Evolutionary conservation across 2,329 filamentous ascomycete species (phyloP), one percentile per base, ranked within the genome.

Genomic region (Aspergillus quadricinctus): DNA sequence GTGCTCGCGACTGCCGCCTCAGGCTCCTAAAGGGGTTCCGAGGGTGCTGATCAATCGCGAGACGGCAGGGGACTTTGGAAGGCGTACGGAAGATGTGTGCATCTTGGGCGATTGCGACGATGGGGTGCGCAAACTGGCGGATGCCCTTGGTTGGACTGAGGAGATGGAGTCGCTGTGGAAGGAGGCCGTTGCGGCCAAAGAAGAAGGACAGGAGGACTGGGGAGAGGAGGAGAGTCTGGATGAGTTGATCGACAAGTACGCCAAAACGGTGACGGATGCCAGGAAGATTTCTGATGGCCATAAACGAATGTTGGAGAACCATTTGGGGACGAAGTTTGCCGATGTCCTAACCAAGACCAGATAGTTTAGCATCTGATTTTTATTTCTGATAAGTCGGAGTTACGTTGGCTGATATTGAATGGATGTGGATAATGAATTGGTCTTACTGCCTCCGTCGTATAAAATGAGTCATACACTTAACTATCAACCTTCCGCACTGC

Each of bases 1-100:
- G 0, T 95, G 95, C 66, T 89, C 91, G 1, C 81, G 81, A 11
- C 75, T 96, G 45, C 90, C 91, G 0, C 70, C 80, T n/a, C 72
- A 84, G 61, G 83, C 83, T 2, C 62, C 68, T 3, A 77, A 83
- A 1, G 77, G 76, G 0, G 82, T 83, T 6, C 91, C 90, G 0
- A 80, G 92, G 11, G 75, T 96, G 1, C 77, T 96, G 31, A 87
- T 96, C 70, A 96, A 96, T 71, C 81, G 85, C 72, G 89, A 95
- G 71, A 75, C 75, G 37, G 90, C 92, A 0, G 92, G 92, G 0
- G 83, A 83, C 52, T 69, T 96, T n/a, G 92, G 92, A 0, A 77
- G 77, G 21, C 75, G 88, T 21, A 65, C 83, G 0, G 89, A 95
- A 63, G 92, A 96, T 73, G 89, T 96, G 0, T 68, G 92, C 6